These are phyloP conservation scores for Tylopilus subfusipes DNA, from an alignment of 768 basidiomycete genomes.

Conservation along the genomic window DNA sequence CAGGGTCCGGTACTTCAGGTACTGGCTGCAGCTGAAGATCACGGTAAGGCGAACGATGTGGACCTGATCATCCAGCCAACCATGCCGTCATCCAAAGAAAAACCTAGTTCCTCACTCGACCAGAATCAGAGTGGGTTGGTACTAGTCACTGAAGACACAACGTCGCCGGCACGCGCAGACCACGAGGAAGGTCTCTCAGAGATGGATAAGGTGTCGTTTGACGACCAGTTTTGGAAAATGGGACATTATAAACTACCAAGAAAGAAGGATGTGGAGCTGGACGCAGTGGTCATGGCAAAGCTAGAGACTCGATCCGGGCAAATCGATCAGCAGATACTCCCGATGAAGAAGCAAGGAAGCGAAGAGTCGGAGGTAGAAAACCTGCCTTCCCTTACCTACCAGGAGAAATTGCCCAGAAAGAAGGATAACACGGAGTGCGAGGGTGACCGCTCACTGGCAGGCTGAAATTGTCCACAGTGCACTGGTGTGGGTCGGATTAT, in stretches of 20 bases:
- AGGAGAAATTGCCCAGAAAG: slow-evolving; percentile 4
- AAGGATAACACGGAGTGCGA: background rate
- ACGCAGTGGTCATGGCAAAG: background rate
- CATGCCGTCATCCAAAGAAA: background rate
- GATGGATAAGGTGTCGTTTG: too few relatives aligned
- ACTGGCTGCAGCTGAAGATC: background rate
- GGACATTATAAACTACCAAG: background rate
- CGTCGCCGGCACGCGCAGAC: background rate
- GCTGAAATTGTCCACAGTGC: background rate
- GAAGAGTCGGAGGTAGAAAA: background rate
- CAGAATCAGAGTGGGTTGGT: background rate
- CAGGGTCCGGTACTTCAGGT: too few relatives aligned
- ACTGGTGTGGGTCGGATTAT: background rate
- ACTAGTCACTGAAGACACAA: background rate
- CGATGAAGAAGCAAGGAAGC: background rate
- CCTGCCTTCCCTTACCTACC: background rate
- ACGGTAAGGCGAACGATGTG: background rate
- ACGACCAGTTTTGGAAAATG: background rate
- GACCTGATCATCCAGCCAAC: background rate
- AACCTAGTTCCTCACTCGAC: background rate
- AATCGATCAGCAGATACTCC: background rate
- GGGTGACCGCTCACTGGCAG: background rate
- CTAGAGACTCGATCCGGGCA: background rate
- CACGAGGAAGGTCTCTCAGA: background rate
- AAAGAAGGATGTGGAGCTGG: background rate